Percentiles rank a stretch among this genome's conserved stretches.
phyloP scores from a whole-genome alignment of 768 basidiomycete genomes.

The Myochromella boudieri region DNA sequence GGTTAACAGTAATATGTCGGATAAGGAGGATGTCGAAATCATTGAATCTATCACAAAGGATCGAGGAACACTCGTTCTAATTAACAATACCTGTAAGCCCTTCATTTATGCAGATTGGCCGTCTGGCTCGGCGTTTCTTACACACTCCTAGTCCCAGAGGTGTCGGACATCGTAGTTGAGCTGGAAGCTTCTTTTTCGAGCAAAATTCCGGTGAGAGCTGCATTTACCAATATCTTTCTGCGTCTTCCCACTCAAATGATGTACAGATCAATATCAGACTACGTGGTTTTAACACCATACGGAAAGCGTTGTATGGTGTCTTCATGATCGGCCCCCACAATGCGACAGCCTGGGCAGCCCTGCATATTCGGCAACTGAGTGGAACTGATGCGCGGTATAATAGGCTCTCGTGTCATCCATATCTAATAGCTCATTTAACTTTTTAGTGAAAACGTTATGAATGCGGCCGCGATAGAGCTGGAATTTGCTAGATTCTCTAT shows the following conservation, averaged over 20 bases:
- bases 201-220: constrained; percentile 37
- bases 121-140: too few relatives aligned
- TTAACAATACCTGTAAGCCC: background rate
- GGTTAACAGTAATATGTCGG: too few relatives aligned
- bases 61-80: background rate
- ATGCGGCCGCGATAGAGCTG: constrained; percentile 39
- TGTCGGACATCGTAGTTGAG: constrained; percentile 31
- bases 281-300: constrained; percentile 36
- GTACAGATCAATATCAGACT: constrained; percentile 35
- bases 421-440: too few relatives aligned
- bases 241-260: background rate
- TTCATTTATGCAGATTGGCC: too few relatives aligned
- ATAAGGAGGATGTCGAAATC: constrained; percentile 6
- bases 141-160: constrained; percentile 4
- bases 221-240: constrained; percentile 6
- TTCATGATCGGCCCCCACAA: constrained; percentile 27
- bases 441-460: constrained; percentile 45
- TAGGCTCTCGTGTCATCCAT: too few relatives aligned
- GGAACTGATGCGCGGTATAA: too few relatives aligned
- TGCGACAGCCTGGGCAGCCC: constrained; percentile 24
- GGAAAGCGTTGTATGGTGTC: constrained; percentile 35
- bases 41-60: too few relatives aligned
- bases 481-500: constrained; percentile 50
- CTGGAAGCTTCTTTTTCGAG: constrained; percentile 39
- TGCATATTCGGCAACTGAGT: too few relatives aligned